A percentile compares a stretch with the other conserved stretches of the same genome.
Conservation (phyloP, 1,284 basidiomycete genomes). For the Omphalotus olearius region DNA sequence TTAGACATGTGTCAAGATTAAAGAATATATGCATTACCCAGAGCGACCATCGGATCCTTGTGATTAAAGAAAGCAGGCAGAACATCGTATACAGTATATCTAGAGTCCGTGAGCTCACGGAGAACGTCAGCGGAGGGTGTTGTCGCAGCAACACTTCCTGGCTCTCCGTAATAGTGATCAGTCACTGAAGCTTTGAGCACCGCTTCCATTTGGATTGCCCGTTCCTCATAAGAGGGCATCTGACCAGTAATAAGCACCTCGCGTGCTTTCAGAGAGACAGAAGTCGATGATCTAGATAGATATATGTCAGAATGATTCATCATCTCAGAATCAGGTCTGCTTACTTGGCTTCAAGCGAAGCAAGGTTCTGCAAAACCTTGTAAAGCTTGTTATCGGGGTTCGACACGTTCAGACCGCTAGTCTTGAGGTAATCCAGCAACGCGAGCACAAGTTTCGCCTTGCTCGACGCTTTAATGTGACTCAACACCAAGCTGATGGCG, state of each 20-base stretch:
- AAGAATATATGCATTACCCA: constrained; percentile 50
- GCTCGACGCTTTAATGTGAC: constrained; percentile 92
- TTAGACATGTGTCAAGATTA: constrained; percentile 6
- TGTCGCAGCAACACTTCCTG: constrained; percentile 65
- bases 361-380: constrained; percentile 74
- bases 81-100: constrained; percentile 97
- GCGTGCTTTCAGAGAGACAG: constrained; percentile 92
- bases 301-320: not conserved
- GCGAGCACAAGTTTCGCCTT: constrained; percentile 88
- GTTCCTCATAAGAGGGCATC: constrained; percentile 96
- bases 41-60: constrained; percentile 77
- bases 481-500: constrained; percentile 85
- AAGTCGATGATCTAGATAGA: constrained; percentile 68
- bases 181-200: constrained; percentile 88
- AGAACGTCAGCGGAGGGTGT: constrained; percentile 84
- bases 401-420: constrained; percentile 67
- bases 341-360: constrained; percentile 83
- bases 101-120: constrained; percentile 92
- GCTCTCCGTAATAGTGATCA: constrained; percentile 87
- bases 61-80: constrained; percentile 94
- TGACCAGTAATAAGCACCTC: constrained; percentile 96
- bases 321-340: constrained; percentile 21
- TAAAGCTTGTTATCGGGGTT: constrained; percentile 68
- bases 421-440: constrained; percentile 87
- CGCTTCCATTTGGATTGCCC: constrained; percentile 89